Evolutionary conservation across 768 basidiomycete genomes (phyloP).

Genomic region (Boletus rufocinnamomeus): DNA sequence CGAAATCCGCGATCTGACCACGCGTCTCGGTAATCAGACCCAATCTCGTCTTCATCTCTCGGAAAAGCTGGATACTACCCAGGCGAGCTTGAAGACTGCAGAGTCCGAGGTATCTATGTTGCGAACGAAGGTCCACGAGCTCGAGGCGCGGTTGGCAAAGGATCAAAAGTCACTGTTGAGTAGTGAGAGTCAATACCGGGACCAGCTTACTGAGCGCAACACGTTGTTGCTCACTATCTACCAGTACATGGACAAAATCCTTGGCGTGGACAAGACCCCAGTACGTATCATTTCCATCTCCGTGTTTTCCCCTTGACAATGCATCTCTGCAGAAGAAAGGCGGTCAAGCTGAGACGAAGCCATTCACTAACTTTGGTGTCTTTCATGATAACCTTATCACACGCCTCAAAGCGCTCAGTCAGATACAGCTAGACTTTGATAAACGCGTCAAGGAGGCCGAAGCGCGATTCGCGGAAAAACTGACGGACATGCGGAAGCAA

Average conservation of each 20-base stretch:
- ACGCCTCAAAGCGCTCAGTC: conserved; percentile 79
- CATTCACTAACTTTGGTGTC: conserved; percentile 89
- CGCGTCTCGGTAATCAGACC: conserved; percentile 79
- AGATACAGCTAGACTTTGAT: conserved; percentile 87
- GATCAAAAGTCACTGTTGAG: conserved; percentile 73
- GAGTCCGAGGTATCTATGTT: conserved; percentile 67
- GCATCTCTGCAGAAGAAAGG: conserved; percentile 60
- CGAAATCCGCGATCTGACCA: conserved; percentile 78
- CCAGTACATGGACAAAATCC: conserved; percentile 92
- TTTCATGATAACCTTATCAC: conserved; percentile 95
- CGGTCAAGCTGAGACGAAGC: conserved; percentile 80
- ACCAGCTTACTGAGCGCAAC: conserved; percentile 92
- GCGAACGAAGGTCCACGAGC: conserved; percentile 64
- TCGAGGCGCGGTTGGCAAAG: conserved; percentile 80
- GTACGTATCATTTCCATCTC: conserved; percentile 45
- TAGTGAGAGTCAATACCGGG: conserved; percentile 81
- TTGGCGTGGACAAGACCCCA: conserved; percentile 85
- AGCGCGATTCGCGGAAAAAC: conserved; percentile 65
- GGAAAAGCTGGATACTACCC: conserved; percentile 83
- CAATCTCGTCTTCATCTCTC: conserved; percentile 84
- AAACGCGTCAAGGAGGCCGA: conserved; percentile 82
- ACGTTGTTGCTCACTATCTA: conserved; percentile 90
- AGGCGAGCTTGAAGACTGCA: conserved; percentile 58
- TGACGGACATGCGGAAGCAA: conserved; percentile 80
- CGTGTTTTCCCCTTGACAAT: background rate